Evolutionary conservation across 116 monocot genomes (phyloP), one percentile per base, ranked within the genome.

Genomic region (Iris pallida): DNA sequence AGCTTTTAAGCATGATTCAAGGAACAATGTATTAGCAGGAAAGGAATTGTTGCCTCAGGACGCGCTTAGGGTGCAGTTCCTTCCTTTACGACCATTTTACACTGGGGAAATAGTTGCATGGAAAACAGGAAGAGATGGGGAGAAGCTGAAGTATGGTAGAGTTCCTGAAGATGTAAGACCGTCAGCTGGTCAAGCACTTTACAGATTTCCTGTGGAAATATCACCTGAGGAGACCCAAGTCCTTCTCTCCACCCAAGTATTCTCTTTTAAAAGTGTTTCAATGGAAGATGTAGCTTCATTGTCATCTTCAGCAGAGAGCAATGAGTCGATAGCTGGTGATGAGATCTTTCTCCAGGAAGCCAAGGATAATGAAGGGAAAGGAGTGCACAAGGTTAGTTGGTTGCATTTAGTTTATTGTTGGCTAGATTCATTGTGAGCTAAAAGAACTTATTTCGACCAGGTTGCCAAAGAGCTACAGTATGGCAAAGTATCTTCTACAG

Each of bases 81-180:
- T 87, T 55, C 92, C 97, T 42, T 61, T 92, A 60, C 73, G 97
- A 58, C 97, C 97, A 63, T 92, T 98, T 74, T 98, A 98, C 47
- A 58, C 56, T 14, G 97, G 92, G 56, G 97, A 98, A 80, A 83
- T 88, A 63, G 90, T 98, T 52, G 92, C 97, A 71, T 98, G 93
- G 92, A 90, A 85, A 68, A 69, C 71, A 59, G 83, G 79, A 59
- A 87, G 74, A 68, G 85, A 88, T 64, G 92, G 92, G 7, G 90
- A 92, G 49, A 97, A 85, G 71, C 59, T 97, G 12, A 87, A 75
- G 70, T 97, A 97, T 88, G 97, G 97, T 58, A 88, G 77, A 61
- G 92, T 92, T 65, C 78, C 83, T 43, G 76, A 92, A 68, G 83
- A 97, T 85, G 97, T 87, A 16, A 87, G 90, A 52, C 93, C 97